Evolutionary conservation across 2,329 filamentous ascomycete genomes (phyloP), one percentile per base, ranked within the genome.

Genomic region (Sclerotinia minor): DNA sequence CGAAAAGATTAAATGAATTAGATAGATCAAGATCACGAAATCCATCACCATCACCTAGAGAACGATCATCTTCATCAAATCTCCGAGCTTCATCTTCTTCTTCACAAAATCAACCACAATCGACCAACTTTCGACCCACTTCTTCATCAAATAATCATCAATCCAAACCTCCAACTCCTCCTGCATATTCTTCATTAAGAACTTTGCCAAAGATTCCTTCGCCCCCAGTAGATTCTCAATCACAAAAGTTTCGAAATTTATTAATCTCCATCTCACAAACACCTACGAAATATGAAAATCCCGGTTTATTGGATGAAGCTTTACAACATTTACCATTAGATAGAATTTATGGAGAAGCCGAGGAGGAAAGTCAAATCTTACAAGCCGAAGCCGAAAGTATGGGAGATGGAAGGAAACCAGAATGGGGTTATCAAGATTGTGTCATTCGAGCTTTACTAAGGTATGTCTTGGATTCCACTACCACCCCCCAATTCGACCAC

Each of bases 371-470:
- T 72, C 92, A 97, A 77, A 89, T 97, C 41, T 83, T 96, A 73
- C 88, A 91, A 76, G 95, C 92, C 45, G 89, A 96, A 79, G 94
- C 94, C 44, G 91, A 91, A 77, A 96, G 92, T 73, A 88, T 97
- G 81, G 92, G 91, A 26, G 87, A 91, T 67, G 91, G 89, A 67
- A 85, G 87, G 72, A 90, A 91, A 78, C 87, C 94, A 1, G 90
- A 93, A 81, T 98, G 94, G 94, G 94, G 94, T 68, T 97, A 98
- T 77, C 94, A 98, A 79, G 95, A 99, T 80, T 99, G 94, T 78
- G 92, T 97, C 67, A 90, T 98, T 76, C 87, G 92, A 72, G 92
- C 94, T 69, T 83, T 98, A 71, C 83, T 98, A 76, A 89, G 88
- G 91, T 93, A 82, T 74, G 87, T 19, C n/a, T 45, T 72, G 69